A percentile compares a stretch with the other conserved stretches of the same genome.
Conservation (phyloP, 1,284 basidiomycete genomes). For the Cryptococcus sp. region DNA sequence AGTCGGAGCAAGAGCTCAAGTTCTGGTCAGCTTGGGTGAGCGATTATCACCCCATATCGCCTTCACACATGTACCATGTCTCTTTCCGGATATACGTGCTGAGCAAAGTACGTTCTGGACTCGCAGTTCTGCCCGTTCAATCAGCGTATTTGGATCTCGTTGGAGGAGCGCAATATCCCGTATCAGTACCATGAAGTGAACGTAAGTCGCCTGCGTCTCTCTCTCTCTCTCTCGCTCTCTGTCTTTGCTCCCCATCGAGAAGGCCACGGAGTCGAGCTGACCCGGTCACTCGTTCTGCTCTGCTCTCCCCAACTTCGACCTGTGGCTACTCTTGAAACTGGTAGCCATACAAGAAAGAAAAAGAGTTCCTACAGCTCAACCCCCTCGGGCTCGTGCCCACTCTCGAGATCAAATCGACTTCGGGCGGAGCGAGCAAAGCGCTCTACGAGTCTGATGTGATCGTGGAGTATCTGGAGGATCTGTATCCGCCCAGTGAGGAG, state of each 20-base stretch:
- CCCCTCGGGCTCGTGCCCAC: slow-evolving; percentile 27
- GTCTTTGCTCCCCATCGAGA: not conserved
- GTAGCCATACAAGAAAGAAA: slow-evolving; percentile 29
- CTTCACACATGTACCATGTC: not conserved
- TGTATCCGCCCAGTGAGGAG: slow-evolving; percentile 20
- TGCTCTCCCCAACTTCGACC: no score
- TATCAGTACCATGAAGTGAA: slow-evolving; percentile 29
- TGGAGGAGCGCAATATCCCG: slow-evolving; percentile 28
- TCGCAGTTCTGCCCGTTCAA: slow-evolving; percentile 29
- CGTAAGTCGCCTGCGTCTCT: slow-evolving; percentile 8
- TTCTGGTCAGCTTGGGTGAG: slow-evolving; percentile 28
- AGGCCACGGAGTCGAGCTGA: no score
- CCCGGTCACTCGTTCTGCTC: not conserved
- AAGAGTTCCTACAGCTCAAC: slow-evolving; percentile 23
- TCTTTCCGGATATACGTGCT: not conserved
- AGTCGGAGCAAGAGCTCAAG: slow-evolving; percentile 17
- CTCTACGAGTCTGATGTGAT: slow-evolving; percentile 27
- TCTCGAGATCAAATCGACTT: slow-evolving; percentile 14
- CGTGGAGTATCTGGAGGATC: slow-evolving; percentile 26
- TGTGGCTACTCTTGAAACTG: not conserved
- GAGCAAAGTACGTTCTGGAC: not conserved
- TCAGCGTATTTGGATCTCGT: slow-evolving; percentile 29
- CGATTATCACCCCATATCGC: not conserved
- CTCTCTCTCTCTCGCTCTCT: not conserved
- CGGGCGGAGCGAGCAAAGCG: slow-evolving; percentile 10